phyloP scores from a whole-genome alignment of 2,329 filamentous ascomycete species.

The Hymenoscyphus fraxineus region DNA sequence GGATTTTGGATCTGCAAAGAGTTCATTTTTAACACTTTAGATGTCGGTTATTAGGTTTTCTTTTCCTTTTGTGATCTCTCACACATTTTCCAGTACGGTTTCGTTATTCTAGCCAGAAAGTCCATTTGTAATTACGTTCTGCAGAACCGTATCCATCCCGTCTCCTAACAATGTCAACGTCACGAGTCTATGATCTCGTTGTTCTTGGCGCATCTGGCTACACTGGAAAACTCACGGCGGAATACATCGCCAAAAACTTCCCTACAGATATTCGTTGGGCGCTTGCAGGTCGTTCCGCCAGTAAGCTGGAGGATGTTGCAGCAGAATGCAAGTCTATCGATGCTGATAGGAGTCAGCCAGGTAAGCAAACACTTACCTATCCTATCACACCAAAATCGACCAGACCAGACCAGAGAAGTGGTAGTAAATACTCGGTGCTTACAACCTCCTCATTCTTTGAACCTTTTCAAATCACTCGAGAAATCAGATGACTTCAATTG shows the following conservation, averaged over 20 bases:
- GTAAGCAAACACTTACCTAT: slow-evolving; percentile 43
- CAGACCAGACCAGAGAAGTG: too few species aligned
- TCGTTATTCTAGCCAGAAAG: not conserved
- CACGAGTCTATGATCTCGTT: slow-evolving; percentile 57
- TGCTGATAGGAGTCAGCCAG: slow-evolving; percentile 66
- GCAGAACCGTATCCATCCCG: not conserved
- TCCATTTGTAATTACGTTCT: not conserved
- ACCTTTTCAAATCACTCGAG: too few species aligned
- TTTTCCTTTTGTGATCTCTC: not conserved
- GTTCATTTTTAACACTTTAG: not conserved
- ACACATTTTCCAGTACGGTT: not conserved
- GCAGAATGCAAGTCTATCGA: slow-evolving; percentile 63
- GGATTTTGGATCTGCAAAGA: not conserved
- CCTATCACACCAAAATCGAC: not conserved
- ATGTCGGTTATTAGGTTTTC: not conserved
- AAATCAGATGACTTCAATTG: too few species aligned
- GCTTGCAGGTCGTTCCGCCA: slow-evolving; percentile 74
- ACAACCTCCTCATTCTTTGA: too few species aligned
- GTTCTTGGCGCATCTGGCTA: slow-evolving; percentile 73
- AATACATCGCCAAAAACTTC: slow-evolving; percentile 67
- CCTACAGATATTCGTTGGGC: slow-evolving; percentile 84
- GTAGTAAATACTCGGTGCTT: too few species aligned
- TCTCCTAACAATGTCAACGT: slow-evolving; percentile 18
- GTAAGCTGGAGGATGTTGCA: slow-evolving; percentile 68
- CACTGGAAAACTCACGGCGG: slow-evolving; percentile 72